These are phyloP conservation scores for Hypericum perforatum DNA, from an alignment of 345 rosid genomes.

Conservation along the genomic window DNA sequence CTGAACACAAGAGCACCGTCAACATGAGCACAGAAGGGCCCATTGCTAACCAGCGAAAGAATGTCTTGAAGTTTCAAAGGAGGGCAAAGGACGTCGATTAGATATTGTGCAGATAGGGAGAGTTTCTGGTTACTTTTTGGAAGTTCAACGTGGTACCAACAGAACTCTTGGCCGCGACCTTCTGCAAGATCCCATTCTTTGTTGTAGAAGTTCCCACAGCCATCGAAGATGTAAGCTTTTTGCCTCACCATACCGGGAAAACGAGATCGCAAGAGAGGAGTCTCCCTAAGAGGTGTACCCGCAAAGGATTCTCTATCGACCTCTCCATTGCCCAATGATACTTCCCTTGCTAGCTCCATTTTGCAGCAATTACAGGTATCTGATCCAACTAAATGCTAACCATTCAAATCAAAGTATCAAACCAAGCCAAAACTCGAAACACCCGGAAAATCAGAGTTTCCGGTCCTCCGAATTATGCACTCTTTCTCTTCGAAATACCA, in stretches of 20 bases:
- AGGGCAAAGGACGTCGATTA: conserved; percentile 84
- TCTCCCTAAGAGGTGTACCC: conserved; percentile 15
- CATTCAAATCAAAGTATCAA: neutral
- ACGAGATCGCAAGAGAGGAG: conserved; percentile 14
- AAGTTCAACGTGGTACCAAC: conserved; percentile 94
- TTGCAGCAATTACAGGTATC: neutral
- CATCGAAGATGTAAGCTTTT: conserved; percentile 83
- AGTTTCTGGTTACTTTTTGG: conserved; percentile 78
- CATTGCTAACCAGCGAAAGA: conserved; percentile 85
- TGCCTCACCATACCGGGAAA: conserved; percentile 63
- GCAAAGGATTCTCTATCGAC: conserved; percentile 30
- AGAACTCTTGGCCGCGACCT: conserved; percentile 64
- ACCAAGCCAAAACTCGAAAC: conserved; percentile 6
- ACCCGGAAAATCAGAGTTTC: conserved; percentile 3
- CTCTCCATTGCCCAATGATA: conserved; percentile 32
- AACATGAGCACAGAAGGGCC: conserved; percentile 84
- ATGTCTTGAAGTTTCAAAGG: conserved; percentile 95
- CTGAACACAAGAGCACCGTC: conserved; percentile 91
- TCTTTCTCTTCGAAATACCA: too few species aligned
- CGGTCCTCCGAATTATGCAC: conserved; percentile 6
- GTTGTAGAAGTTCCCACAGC: conserved; percentile 49
- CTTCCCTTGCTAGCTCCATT: conserved; percentile 46
- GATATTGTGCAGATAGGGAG: conserved; percentile 71
- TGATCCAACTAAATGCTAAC: neutral
- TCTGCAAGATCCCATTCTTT: conserved; percentile 83